A percentile compares a stretch with the other conserved stretches of the same genome.
Conservation (phyloP, 2,329 filamentous ascomycete species). For the Colletotrichum nymphaeae region DNA sequence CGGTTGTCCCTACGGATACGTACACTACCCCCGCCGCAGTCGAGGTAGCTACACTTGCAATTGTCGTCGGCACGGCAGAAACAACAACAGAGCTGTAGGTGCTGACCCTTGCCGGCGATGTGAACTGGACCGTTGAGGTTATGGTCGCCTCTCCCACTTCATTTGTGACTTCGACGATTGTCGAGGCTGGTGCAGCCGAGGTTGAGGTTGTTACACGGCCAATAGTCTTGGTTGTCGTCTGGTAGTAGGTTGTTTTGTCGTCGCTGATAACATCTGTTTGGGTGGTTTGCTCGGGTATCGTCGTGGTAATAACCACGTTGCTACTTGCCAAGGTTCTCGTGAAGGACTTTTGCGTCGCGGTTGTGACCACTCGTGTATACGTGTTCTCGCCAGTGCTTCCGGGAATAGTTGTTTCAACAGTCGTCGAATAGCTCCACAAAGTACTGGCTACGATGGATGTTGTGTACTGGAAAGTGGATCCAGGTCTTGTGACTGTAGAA, state of each 20-base stretch:
- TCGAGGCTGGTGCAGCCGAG: neutral
- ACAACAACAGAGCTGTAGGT: constrained; percentile 13
- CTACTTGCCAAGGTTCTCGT: neutral
- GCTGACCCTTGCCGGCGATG: neutral
- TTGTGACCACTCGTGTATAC: neutral
- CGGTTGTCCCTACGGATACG: constrained; percentile 36
- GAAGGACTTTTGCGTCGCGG: neutral
- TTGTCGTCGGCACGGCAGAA: constrained; percentile 8
- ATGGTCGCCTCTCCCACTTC: constrained; percentile 1
- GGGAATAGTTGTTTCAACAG: neutral
- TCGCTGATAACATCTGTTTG: neutral
- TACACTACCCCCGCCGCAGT: constrained; percentile 15
- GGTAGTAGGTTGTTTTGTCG: neutral
- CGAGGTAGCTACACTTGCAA: neutral
- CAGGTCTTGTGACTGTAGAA: neutral
- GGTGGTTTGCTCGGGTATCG: neutral
- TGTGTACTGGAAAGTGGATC: neutral
- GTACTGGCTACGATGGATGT: neutral
- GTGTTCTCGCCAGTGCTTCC: neutral
- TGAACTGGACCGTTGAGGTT: constrained; percentile 2
- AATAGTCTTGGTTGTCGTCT: constrained; percentile 8
- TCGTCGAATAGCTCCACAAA: neutral
- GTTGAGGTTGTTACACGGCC: neutral
- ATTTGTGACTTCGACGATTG: neutral
- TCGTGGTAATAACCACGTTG: constrained; percentile 1